Conservation (phyloP, 2,329 filamentous ascomycete genomes). For the Thielaviopsis euricoi region DNA sequence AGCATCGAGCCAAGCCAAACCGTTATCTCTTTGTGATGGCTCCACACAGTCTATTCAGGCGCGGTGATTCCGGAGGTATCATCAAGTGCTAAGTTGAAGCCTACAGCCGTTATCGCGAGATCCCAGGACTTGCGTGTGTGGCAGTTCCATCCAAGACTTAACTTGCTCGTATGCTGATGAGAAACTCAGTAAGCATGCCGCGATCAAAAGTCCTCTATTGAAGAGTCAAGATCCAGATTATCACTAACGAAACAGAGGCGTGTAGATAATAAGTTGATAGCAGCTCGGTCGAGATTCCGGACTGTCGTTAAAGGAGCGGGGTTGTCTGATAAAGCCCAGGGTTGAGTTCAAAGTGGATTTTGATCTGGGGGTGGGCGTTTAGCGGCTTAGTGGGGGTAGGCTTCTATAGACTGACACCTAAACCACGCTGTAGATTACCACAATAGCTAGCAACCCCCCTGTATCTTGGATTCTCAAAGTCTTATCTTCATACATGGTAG, state of each 20-base stretch:
- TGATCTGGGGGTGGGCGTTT: no score
- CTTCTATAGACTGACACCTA: no score
- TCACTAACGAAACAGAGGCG: neutral
- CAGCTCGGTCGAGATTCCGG: neutral
- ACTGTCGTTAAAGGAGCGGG: neutral
- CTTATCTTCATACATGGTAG: neutral
- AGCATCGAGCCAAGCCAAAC: no score
- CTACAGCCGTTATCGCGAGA: neutral
- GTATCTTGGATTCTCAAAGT: neutral
- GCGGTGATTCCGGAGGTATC: neutral
- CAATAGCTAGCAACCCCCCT: no score
- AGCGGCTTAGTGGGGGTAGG: no score
- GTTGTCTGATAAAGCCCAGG: neutral
- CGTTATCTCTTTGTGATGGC: no score
- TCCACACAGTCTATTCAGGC: neutral
- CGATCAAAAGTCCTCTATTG: no score
- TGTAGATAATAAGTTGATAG: neutral
- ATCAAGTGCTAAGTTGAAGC: neutral
- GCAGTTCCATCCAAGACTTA: neutral
- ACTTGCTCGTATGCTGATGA: neutral
- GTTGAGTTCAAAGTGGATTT: neutral
- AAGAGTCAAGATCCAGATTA: neutral
- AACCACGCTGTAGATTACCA: no score
- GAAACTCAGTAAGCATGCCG: neutral
- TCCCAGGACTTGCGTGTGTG: neutral